A percentile compares a stretch with the other conserved stretches of the same genome.
These are phyloP conservation scores for Tylopilus sp. DNA, from an alignment of 1,284 basidiomycete genomes.

Conservation along the genomic window DNA sequence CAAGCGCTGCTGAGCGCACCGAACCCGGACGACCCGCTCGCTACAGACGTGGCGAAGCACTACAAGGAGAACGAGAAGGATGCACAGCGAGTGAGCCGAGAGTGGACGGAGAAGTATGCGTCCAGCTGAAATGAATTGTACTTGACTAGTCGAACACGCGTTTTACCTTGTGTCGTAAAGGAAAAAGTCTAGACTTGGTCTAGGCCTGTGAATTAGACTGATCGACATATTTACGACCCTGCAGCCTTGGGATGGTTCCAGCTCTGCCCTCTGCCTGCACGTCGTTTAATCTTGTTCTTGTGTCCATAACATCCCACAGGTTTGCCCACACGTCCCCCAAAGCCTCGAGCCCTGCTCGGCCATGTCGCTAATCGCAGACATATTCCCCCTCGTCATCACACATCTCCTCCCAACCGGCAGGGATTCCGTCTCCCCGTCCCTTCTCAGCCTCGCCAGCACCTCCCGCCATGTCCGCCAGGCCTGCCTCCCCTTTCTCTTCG, in stretches of 20 bases:
- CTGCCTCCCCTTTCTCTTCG: conserved; percentile 32
- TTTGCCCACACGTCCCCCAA: background rate
- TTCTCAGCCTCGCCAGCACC: conserved; percentile 26
- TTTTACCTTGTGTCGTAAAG: conserved; percentile 16
- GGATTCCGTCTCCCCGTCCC: conserved; percentile 10
- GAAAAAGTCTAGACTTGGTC: conserved; percentile 18
- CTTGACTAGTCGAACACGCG: background rate
- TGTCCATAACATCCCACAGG: conserved; percentile 1
- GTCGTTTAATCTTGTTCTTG: background rate
- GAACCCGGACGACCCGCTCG: conserved; percentile 98
- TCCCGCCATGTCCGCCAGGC: conserved; percentile 28
- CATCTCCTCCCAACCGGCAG: conserved; percentile 18
- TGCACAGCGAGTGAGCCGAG: conserved; percentile 83
- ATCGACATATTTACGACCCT: conserved; percentile 20
- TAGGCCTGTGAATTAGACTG: conserved; percentile 10
- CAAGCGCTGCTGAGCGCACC: conserved; percentile 95
- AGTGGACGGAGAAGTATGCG: conserved; percentile 91
- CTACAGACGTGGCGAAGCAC: conserved; percentile 96
- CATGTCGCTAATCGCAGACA: conserved; percentile 34
- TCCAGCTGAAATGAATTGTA: conserved; percentile 12
- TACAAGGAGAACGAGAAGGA: conserved; percentile 98
- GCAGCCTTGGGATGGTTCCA: conserved; percentile 1
- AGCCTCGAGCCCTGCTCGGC: background rate
- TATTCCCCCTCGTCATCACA: conserved; percentile 33
- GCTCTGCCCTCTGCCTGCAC: conserved; percentile 12